Evolutionary conservation across 2,329 filamentous ascomycete genomes (phyloP), one percentile per base, ranked within the genome.

Genomic region (Apiospora pterosperma): DNA sequence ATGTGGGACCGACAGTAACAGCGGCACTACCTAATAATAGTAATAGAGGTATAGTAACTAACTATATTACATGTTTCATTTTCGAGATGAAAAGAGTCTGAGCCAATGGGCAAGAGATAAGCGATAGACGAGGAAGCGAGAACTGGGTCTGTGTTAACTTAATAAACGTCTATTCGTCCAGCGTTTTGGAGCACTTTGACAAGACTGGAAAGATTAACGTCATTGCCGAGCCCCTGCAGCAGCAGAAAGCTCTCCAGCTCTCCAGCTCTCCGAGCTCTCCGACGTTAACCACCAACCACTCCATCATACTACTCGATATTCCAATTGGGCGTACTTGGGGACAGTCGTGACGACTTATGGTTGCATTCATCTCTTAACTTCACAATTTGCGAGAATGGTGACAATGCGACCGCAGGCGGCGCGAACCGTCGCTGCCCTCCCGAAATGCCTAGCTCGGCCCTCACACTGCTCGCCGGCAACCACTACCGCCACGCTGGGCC

Each of bases 401-500:
- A 62, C 60, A 36, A 44, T 62, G 39, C 60, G 60, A 23, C 38
- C 39, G 21, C 55, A 34, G 39, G 39, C 52, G 25, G 38, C 55
- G 36, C 39, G 62, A 21, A 60, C 42, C 4, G 31, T 60, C 5
- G 62, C 62, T 39, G 36, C 42, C n/a, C 59, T 60, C 12, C 39
- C 38, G 28, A 52, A 23, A 42, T 42, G 59, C 6, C 44, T 62
- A 11, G 21, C 62, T 62, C 44, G 67, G 63, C 64, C n/a, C 61
- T 55, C 39, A 69, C 21, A 66, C 62, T 63, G 31, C 19, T 19
- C 38, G 38, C 8, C 31, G 36, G 34, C 34, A 63, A 59, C 64
- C 38, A 44, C 34, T 62, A 59, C 64, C 38, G 41, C 62, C 62
- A 67, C 69, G 59, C 69, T 68, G 62, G 69, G 68, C 52, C 67